These are phyloP conservation scores for Heritiera fomes DNA, from an alignment of 345 rosid genomes.

Conservation along the genomic window DNA sequence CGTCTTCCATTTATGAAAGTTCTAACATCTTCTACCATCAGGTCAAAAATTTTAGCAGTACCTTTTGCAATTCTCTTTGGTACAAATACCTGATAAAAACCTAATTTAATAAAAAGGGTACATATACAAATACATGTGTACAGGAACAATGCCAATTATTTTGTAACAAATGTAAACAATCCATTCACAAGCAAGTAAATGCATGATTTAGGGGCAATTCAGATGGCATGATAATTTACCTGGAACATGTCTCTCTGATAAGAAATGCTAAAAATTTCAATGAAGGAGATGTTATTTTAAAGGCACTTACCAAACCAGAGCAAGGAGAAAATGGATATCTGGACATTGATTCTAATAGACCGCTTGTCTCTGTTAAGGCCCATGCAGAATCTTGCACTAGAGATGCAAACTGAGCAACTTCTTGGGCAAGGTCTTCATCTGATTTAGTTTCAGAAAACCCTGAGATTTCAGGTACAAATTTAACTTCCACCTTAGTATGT, in stretches of 20 bases:
- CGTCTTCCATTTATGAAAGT: conserved; percentile 35
- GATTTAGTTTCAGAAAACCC: conserved; percentile 47
- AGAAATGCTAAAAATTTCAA: background rate
- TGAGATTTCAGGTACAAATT: conserved; percentile 61
- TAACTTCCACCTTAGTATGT: conserved; percentile 37
- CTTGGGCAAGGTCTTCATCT: conserved; percentile 58
- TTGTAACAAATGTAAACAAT: background rate
- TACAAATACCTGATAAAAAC: conserved; percentile 55
- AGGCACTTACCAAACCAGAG: conserved; percentile 58
- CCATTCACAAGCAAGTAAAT: background rate
- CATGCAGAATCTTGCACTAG: conserved; percentile 45
- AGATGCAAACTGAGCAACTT: conserved; percentile 56
- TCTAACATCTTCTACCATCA: conserved; percentile 42
- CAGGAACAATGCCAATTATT: background rate
- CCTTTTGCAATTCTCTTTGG: conserved; percentile 46
- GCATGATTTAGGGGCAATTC: background rate
- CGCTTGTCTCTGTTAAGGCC: conserved; percentile 41
- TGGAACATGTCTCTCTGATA: background rate
- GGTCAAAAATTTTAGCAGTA: conserved; percentile 44
- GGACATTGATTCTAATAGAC: conserved; percentile 40
- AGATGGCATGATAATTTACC: background rate
- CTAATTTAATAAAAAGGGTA: background rate
- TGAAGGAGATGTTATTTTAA: background rate
- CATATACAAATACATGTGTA: background rate
- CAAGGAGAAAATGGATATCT: conserved; percentile 37